phyloP scores from a whole-genome alignment of 805 yeast genomes.

The Myxozyma vanderwaltii region DNA sequence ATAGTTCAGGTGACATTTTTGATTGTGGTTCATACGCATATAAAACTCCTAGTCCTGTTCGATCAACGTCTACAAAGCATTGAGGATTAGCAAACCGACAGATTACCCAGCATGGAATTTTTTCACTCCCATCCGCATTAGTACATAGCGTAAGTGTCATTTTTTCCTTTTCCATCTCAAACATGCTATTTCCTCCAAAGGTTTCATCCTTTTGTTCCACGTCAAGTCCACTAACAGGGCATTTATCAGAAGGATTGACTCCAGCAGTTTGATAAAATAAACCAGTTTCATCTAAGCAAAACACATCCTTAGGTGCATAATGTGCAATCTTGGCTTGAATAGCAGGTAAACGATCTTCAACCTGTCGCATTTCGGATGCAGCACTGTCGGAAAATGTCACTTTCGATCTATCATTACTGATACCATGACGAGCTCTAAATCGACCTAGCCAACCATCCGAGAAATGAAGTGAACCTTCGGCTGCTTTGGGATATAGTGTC shows the following conservation, averaged over 20 bases:
- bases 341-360: slow-evolving; percentile 20
- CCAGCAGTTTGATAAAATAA: slow-evolving; percentile 24
- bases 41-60: slow-evolving; percentile 11
- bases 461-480: slow-evolving; percentile 26
- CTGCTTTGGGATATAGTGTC: slow-evolving; percentile 22
- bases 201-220: background rate
- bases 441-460: slow-evolving; percentile 34
- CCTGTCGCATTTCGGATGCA: background rate
- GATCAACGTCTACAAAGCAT: slow-evolving; percentile 23
- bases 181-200: background rate
- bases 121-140: slow-evolving; percentile 30
- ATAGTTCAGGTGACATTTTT: slow-evolving; percentile 19
- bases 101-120: slow-evolving; percentile 27
- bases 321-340: slow-evolving; percentile 19
- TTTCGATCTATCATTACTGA: background rate
- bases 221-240: background rate
- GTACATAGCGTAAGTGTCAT: slow-evolving; percentile 19
- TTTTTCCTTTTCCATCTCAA: slow-evolving; percentile 12
- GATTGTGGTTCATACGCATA: slow-evolving; percentile 19
- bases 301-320: slow-evolving; percentile 26
- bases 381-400: background rate
- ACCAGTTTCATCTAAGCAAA: slow-evolving; percentile 23
- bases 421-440: slow-evolving; percentile 27
- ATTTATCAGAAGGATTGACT: background rate
- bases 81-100: slow-evolving; percentile 16